Base-by-base conservation (phyloP, 2,329 filamentous ascomycete species). In the Penicillium sp. region DNA sequence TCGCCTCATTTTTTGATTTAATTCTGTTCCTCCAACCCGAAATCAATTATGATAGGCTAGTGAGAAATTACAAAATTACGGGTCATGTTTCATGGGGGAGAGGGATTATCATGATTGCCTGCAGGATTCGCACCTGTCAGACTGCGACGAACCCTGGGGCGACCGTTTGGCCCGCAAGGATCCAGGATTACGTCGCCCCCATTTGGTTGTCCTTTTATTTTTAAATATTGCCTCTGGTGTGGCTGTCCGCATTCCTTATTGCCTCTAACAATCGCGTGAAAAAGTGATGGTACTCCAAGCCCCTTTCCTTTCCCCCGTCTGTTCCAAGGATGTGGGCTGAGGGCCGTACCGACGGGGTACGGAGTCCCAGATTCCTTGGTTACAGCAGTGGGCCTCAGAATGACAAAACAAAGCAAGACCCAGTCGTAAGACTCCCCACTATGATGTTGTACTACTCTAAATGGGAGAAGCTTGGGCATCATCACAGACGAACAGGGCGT, bases 111-210 rank as follows among this genome's bases (percentile, higher is more conserved):
- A 19, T 21, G 33, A 62, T 61, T 65, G 59, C 63, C 54, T 58
- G 60, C 59, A 64, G 54, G 31, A 35, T 58, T 57, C 55, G 51
- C 57, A 62, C 54, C 58, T 63, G 62, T 63, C 59, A 64, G 57
- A 54, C 48, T 33, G 27, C 50, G 54, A 67, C 60, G 64, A 67
- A 67, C 64, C 59, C 63, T 67, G 64, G 63, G 64, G 63, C 64
- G 45, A 55, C 63, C 63, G 63, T 66, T 66, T 64, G 60, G 60
- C 63, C 59, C 60, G 58, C 61, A 46, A 57, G 50, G 55, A 57
- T 62, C 50, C 54, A 33, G 52, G 39, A 55, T 62, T 56, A 35
- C 25, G 43, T 56, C 42, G 26, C 48, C 43, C 46, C 54, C 50
- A 33, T 23, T 50, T 11, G 3, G 19, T 37, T 50, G 44, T 6